Base-by-base conservation (phyloP, 208 protist species). In the Angomonas ambiguus region DNA sequence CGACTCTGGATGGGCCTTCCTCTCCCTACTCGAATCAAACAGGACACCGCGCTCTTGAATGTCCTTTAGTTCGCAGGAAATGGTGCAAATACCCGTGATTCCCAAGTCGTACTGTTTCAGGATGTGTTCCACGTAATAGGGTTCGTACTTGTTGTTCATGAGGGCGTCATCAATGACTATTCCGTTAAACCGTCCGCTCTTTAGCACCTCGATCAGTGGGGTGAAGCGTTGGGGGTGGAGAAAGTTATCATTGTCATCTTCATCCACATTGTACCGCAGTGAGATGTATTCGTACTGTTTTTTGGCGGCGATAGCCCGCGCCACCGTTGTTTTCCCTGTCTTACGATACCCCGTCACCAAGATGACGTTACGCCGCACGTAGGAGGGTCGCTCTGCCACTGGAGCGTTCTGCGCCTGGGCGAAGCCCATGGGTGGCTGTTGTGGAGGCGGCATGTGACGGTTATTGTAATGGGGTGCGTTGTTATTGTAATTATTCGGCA, bases 91-190 rank as follows among this genome's bases (percentile, higher is more conserved):
- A 25, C 67, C 69, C 76, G 88, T 77, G 38, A 94, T 60, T 65
- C 80, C 74, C 38, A 94, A 69, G 0, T 75, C 71, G 45, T 79
- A 64, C 58, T 77, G 68, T 59, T 82, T 60, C 28, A 94, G 67
- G 53, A 89, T 71, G 60, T 76, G 70, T 53, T 81, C 69, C 11
- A 91, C 78, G 65, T 90, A 92, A 74, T 94, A 79, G 0, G 82
- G 76, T 20, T 94, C 85, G 65, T 76, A 92, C 60, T 80, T 84
- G 38, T 80, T 91, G 16, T 74, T 64, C n/a, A 80, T 65, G 33
- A 94, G 67, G 27, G 77, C 77, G 68, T 94, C 88, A 62, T 94
- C 88, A 67, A 94, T 81, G 28, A 94, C 85, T 22, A 94, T 73
- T 18, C 85, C 88, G 31, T 77, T 83, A 41, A 84, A 64, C 2